phyloP scores from a whole-genome alignment of 192 early-diverging fungal species.

The Coemansia sp. region DNA sequence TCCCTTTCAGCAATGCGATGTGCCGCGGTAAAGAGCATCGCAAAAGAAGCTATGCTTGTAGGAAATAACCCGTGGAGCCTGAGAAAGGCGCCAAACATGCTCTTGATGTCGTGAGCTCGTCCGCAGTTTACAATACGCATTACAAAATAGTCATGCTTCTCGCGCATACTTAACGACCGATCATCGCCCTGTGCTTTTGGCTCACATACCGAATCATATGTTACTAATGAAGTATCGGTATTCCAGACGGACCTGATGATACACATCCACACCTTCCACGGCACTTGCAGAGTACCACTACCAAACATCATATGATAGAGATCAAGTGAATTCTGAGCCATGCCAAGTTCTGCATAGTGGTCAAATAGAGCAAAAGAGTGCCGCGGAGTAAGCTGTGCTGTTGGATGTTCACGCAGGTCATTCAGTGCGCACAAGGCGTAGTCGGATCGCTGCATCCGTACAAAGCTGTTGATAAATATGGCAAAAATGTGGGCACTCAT shows the following conservation, averaged over 20 bases:
- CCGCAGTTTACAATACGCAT: slow-evolving; percentile 6
- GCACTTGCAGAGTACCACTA: slow-evolving; percentile 8
- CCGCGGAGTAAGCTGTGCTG: slow-evolving; percentile 1
- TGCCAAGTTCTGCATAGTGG: slow-evolving; percentile 20
- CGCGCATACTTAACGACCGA: no score
- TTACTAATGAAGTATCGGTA: background rate
- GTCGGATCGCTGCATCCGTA: slow-evolving; percentile 20
- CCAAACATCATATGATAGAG: slow-evolving; percentile 23
- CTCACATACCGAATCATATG: background rate
- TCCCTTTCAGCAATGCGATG: slow-evolving; percentile 17
- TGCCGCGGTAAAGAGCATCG: slow-evolving; percentile 10
- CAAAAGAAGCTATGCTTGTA: slow-evolving; percentile 15
- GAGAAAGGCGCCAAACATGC: slow-evolving; percentile 24
- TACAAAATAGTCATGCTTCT: slow-evolving; percentile 9
- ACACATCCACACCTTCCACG: slow-evolving; percentile 25
- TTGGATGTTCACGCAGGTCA: slow-evolving; percentile 27
- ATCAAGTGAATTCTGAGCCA: slow-evolving; percentile 17
- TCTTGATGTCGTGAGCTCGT: background rate
- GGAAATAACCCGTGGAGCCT: slow-evolving; percentile 5
- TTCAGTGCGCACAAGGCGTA: slow-evolving; percentile 22
- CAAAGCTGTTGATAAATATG: slow-evolving; percentile 41
- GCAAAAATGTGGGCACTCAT: slow-evolving; percentile 38
- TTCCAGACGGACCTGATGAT: slow-evolving; percentile 22
- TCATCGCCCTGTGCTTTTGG: background rate
- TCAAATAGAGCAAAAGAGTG: slow-evolving; percentile 18